Conservation (phyloP, 768 basidiomycete genomes). For the Boletales sp. region DNA sequence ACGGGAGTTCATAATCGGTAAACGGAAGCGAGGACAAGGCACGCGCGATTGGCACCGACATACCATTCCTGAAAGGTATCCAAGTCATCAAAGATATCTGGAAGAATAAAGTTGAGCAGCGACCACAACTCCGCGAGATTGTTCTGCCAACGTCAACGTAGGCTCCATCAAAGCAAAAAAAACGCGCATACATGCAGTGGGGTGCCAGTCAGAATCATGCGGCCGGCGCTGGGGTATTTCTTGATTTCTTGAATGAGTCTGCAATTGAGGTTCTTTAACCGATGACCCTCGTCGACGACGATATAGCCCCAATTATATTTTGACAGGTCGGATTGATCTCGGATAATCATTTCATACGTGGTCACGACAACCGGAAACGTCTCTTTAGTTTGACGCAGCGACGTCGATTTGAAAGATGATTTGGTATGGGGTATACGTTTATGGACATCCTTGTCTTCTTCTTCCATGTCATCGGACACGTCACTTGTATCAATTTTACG, state of each 20-base stretch:
- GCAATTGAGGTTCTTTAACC: slow-evolving; percentile 92
- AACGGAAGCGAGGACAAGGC: not conserved
- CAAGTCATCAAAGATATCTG: slow-evolving; percentile 88
- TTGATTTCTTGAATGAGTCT: slow-evolving; percentile 89
- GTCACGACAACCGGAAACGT: slow-evolving; percentile 82
- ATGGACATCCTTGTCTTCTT: slow-evolving; percentile 7
- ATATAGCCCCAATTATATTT: slow-evolving; percentile 85
- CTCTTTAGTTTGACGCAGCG: slow-evolving; percentile 23
- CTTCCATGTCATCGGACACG: slow-evolving; percentile 11
- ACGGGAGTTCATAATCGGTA: slow-evolving; percentile 4
- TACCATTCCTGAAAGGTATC: slow-evolving; percentile 90
- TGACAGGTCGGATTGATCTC: slow-evolving; percentile 62
- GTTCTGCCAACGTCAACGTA: slow-evolving; percentile 55
- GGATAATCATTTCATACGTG: slow-evolving; percentile 92
- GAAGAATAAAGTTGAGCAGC: slow-evolving; percentile 91
- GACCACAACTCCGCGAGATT: slow-evolving; percentile 95
- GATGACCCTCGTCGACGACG: slow-evolving; percentile 94
- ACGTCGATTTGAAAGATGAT: not conserved
- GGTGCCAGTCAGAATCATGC: slow-evolving; percentile 95
- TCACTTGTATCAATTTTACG: slow-evolving; percentile 14
- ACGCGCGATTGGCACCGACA: slow-evolving; percentile 9
- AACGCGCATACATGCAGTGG: slow-evolving; percentile 74
- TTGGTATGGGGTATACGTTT: slow-evolving; percentile 13
- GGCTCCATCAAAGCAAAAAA: too few relatives aligned
- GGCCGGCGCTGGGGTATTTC: slow-evolving; percentile 74